A percentile compares a stretch with the other conserved stretches of the same genome.
phyloP scores from a whole-genome alignment of 2,329 filamentous ascomycete species.

The Beauveria brongniartii region DNA sequence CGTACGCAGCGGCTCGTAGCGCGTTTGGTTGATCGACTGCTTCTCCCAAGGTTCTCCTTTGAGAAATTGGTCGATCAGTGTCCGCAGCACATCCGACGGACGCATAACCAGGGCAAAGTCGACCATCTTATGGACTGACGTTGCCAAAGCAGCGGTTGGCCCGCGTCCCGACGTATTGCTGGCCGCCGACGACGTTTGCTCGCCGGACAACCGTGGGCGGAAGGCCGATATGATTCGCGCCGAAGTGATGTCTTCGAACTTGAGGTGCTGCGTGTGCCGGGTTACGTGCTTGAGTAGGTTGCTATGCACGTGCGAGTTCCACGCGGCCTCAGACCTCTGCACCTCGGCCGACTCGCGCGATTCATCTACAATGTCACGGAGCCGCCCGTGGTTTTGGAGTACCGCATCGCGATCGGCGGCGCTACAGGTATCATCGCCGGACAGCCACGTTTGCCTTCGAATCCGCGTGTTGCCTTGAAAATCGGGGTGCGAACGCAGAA shows the following conservation, averaged over 20 bases:
- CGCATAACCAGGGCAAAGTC: conserved; percentile 11
- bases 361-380: neutral
- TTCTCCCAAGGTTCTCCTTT: neutral
- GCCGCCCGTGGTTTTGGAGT: neutral
- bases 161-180: neutral
- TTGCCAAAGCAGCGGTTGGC: neutral
- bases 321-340: conserved; percentile 9
- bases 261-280: neutral
- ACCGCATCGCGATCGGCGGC: neutral
- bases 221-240: conserved; percentile 10
- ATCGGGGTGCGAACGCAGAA: neutral
- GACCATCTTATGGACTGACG: conserved; percentile 13
- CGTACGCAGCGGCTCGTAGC: neutral
- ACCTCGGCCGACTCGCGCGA: neutral
- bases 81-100: neutral
- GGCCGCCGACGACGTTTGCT: neutral
- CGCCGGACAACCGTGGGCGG: neutral
- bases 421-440: neutral
- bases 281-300: conserved; percentile 1
- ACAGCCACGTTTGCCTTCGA: neutral
- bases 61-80: conserved; percentile 4
- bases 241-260: conserved; percentile 10
- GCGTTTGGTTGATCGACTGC: conserved; percentile 10
- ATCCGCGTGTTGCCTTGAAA: neutral
- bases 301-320: conserved; percentile 10